These are phyloP conservation scores for Manihot esculenta DNA, from an alignment of 441 rosid species.

Conservation along the genomic window DNA sequence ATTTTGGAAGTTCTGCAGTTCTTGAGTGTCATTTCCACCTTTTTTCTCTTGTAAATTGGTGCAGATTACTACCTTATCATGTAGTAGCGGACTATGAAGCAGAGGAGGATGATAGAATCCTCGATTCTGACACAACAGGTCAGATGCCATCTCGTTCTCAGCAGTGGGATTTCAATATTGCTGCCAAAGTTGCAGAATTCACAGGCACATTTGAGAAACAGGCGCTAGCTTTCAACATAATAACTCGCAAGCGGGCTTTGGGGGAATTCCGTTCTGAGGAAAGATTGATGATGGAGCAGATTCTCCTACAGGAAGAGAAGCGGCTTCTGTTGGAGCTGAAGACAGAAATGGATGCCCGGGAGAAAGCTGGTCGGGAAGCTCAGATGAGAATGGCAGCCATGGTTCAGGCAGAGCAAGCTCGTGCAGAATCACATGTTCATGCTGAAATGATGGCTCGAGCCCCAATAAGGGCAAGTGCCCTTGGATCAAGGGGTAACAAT, in stretches of 20 bases:
- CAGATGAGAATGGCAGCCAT: conserved; percentile 73
- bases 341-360: conserved; percentile 68
- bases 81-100: conserved; percentile 95
- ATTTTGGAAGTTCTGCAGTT: background rate
- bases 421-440: conserved; percentile 67
- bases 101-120: conserved; percentile 87
- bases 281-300: conserved; percentile 74
- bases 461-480: conserved; percentile 67
- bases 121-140: conserved; percentile 81
- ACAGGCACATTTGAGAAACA: conserved; percentile 87
- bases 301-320: conserved; percentile 73
- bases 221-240: conserved; percentile 71
- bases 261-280: conserved; percentile 91
- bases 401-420: conserved; percentile 79
- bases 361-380: conserved; percentile 79
- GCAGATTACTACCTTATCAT: conserved; percentile 88
- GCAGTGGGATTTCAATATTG: conserved; percentile 89
- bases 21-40: conserved; percentile 20
- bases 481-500: conserved; percentile 52
- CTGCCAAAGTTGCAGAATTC: conserved; percentile 83
- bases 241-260: conserved; percentile 54
- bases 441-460: conserved; percentile 70
- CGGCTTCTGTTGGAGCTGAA: conserved; percentile 53
- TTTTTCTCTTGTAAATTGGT: conserved; percentile 14
- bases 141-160: conserved; percentile 74